Evolutionary conservation across 2,329 filamentous ascomycete species (phyloP).

Genomic region (Zasmidium angulare): DNA sequence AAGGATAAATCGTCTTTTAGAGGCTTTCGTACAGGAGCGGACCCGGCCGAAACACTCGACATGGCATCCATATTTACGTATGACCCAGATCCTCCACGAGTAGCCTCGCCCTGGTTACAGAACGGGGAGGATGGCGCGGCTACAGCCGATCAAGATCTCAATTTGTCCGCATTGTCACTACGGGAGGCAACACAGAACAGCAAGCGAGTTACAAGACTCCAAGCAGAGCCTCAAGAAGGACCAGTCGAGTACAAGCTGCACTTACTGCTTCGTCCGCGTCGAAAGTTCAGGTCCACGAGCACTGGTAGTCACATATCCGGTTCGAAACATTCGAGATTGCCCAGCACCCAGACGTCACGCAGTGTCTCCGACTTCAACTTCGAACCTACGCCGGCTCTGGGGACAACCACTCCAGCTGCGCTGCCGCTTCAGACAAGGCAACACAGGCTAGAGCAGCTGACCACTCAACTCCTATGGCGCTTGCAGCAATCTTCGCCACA

Average conservation of each 20-base stretch:
- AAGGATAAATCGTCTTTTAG: background rate
- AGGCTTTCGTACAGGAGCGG: background rate
- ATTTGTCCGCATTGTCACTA: conserved; percentile 12
- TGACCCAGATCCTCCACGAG: conserved; percentile 80
- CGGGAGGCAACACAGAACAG: conserved; percentile 11
- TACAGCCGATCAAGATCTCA: background rate
- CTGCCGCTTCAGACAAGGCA: conserved; percentile 69
- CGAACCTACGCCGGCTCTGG: conserved; percentile 22
- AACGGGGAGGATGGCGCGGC: conserved; percentile 5
- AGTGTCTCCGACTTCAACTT: conserved; percentile 25
- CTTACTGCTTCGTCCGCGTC: conserved; percentile 74
- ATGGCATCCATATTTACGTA: conserved; percentile 98
- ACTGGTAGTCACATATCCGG: conserved; percentile 58
- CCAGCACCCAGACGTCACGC: conserved; percentile 21
- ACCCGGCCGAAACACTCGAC: background rate
- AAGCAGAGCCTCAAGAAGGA: conserved; percentile 89
- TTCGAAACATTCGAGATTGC: conserved; percentile 48
- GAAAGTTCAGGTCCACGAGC: conserved; percentile 70
- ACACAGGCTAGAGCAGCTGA: conserved; percentile 83
- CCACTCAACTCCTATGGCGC: conserved; percentile 91
- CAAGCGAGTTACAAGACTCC: conserved; percentile 65
- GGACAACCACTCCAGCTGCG: conserved; percentile 9
- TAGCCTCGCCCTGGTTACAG: conserved; percentile 85
- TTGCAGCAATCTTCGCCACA: conserved; percentile 92
- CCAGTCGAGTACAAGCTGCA: conserved; percentile 97